Evolutionary conservation across 2,329 filamentous ascomycete species (phyloP).

Genomic region (Claviceps pazoutovae): DNA sequence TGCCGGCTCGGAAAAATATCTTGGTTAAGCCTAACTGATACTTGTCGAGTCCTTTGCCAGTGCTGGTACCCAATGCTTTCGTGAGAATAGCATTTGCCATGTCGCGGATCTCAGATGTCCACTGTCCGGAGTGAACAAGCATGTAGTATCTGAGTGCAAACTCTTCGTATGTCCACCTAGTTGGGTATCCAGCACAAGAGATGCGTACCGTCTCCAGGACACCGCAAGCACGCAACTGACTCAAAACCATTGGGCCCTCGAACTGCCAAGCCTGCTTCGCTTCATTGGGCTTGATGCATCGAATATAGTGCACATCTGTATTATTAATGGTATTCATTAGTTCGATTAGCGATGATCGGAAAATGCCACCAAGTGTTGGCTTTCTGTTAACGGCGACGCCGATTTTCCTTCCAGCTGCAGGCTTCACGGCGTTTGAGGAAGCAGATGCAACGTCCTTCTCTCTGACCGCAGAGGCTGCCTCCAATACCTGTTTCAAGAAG

Average conservation of each 20-base stretch:
- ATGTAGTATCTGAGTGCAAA: slow-evolving; percentile 98
- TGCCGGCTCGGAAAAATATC: slow-evolving; percentile 98
- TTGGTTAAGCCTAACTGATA: slow-evolving; percentile 97
- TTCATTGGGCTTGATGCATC: slow-evolving; percentile 98
- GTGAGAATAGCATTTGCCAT: slow-evolving; percentile 89
- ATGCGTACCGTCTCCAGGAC: slow-evolving; percentile 96
- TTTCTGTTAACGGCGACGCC: slow-evolving; percentile 90
- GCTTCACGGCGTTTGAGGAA: slow-evolving; percentile 59
- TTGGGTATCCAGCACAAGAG: slow-evolving; percentile 92
- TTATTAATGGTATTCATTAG: slow-evolving; percentile 96
- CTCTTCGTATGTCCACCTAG: slow-evolving; percentile 96
- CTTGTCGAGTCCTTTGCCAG: slow-evolving; percentile 67
- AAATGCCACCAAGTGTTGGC: slow-evolving; percentile 92
- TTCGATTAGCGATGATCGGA: slow-evolving; percentile 96
- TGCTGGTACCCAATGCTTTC: slow-evolving; percentile 71
- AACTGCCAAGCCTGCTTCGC: slow-evolving; percentile 95
- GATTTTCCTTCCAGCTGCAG: slow-evolving; percentile 70
- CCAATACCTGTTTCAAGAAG: slow-evolving; percentile 74
- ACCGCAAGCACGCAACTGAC: slow-evolving; percentile 93
- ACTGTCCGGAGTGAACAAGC: slow-evolving; percentile 76
- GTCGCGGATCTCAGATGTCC: slow-evolving; percentile 84
- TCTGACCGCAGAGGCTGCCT: slow-evolving; percentile 71
- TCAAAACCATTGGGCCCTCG: slow-evolving; percentile 96
- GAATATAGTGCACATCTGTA: slow-evolving; percentile 97
- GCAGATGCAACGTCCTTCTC: slow-evolving; percentile 69